A percentile compares a stretch with the other conserved stretches of the same genome.
Conservation (phyloP, 164 flowering plant genomes). For the Santalum album region DNA sequence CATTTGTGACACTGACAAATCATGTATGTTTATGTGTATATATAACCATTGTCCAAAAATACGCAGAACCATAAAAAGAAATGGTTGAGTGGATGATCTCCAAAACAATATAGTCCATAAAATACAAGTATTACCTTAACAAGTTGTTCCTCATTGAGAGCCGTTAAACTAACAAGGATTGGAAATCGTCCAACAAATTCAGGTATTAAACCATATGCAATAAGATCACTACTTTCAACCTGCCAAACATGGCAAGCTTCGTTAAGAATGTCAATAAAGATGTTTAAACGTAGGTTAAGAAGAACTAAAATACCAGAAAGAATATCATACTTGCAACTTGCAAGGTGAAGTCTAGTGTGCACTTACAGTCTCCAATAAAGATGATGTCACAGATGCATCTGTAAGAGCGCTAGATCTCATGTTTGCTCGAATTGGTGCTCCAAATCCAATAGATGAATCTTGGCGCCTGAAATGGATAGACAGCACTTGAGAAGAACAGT, state of each 20-base stretch:
- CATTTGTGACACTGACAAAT: no score
- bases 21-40: no score
- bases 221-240: conserved; percentile 86
- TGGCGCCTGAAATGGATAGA: conserved; percentile 54
- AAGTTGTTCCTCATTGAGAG: conserved; percentile 69
- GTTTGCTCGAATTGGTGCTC: conserved; percentile 92
- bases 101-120: no score
- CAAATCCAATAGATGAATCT: conserved; percentile 95
- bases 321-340: not conserved
- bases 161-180: conserved; percentile 67
- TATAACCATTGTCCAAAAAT: no score
- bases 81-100: no score
- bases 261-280: conserved; percentile 1
- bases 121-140: conserved; percentile 41
- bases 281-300: not conserved
- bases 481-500: conserved; percentile 4
- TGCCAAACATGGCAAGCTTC: conserved; percentile 21
- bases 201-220: conserved; percentile 81
- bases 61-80: no score
- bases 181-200: conserved; percentile 91
- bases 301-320: no score
- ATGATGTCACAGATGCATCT: conserved; percentile 59
- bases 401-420: conserved; percentile 68
- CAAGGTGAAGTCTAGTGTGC: conserved; percentile 9
- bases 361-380: conserved; percentile 83